Evolutionary conservation across 805 yeast genomes (phyloP), one percentile per base, ranked within the genome.

Genomic region (Candida chilensis): DNA sequence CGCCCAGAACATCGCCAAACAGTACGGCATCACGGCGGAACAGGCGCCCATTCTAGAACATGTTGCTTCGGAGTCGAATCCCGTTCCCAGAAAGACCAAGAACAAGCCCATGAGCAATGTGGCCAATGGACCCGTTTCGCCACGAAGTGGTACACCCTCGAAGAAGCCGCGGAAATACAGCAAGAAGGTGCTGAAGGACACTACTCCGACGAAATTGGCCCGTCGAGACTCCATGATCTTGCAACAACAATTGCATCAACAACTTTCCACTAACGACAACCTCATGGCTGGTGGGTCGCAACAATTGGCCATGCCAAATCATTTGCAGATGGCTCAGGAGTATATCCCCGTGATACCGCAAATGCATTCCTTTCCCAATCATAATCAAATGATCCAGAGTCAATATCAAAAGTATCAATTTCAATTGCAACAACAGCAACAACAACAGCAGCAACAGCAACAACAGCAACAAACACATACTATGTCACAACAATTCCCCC

Each of bases 141-240:
- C 69, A 3, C 69, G 68, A n/a, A n/a, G n/a, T n/a, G n/a, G n/a
- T n/a, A 5, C 68, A 68, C 3, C 69, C 67, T 5, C 60, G 60
- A 41, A 68, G 61, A 37, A 58, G 46, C 38, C 69, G 61, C 37
- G 69, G 67, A 3, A 56, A 62, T n/a, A 67, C 68, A 2, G 47
- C 57, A 7, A 62, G 13, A 62, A 36, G 47, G 55, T 5, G 66
- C 66, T 13, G 44, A 52, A 27, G 39, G 65, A 22, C 54, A 46
- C 4, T 30, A 40, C 17, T 25, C 30, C 15, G 27, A 26, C 21
- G 31, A 26, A 14, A n/a, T 24, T 16, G 33, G 24, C n/a, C n/a
- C n/a, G n/a, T n/a, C n/a, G n/a, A n/a, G n/a, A n/a, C n/a, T n/a
- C n/a, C n/a, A n/a, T n/a, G n/a, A n/a, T n/a, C n/a, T n/a, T n/a